Conservation (phyloP, 352 stramenopile species). For the Plasmopara halstedii region DNA sequence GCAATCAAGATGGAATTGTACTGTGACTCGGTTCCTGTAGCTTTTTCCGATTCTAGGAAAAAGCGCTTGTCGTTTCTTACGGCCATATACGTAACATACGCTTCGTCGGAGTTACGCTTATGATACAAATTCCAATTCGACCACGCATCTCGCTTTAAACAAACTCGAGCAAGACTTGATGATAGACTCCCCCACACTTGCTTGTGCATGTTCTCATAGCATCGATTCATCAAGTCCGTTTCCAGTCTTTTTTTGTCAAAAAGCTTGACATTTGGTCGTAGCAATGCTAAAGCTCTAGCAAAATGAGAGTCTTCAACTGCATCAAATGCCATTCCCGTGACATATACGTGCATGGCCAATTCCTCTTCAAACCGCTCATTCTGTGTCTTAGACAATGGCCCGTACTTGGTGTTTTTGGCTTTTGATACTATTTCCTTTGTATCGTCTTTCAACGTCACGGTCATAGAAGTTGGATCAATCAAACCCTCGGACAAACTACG, state of each 20-base stretch:
- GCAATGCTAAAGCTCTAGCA: slow-evolving; percentile 49
- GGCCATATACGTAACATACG: slow-evolving; percentile 75
- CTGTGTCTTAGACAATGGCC: slow-evolving; percentile 52
- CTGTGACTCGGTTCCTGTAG: slow-evolving; percentile 38
- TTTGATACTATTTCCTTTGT: slow-evolving; percentile 25
- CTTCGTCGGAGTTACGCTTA: slow-evolving; percentile 53
- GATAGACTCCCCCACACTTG: slow-evolving; percentile 74
- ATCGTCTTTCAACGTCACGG: slow-evolving; percentile 45
- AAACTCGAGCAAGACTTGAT: slow-evolving; percentile 46
- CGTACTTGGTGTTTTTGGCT: slow-evolving; percentile 30
- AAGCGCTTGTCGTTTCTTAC: slow-evolving; percentile 73
- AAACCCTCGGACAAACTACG: slow-evolving; percentile 59
- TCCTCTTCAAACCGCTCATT: slow-evolving; percentile 68
- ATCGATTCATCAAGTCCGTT: slow-evolving; percentile 48
- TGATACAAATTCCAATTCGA: slow-evolving; percentile 76
- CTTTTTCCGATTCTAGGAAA: slow-evolving; percentile 74
- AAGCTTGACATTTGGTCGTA: slow-evolving; percentile 48
- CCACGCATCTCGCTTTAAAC: slow-evolving; percentile 74
- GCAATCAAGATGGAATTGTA: slow-evolving; percentile 79
- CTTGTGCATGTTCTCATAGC: slow-evolving; percentile 83
- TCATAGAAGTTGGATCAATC: slow-evolving; percentile 50
- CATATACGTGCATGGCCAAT: slow-evolving; percentile 75
- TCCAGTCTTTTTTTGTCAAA: slow-evolving; percentile 69
- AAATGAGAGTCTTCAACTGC: slow-evolving; percentile 65
- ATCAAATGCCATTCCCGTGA: slow-evolving; percentile 74